These are phyloP conservation scores for Citeromyces siamensis DNA, from an alignment of 1,139 yeast genomes.

Conservation along the genomic window DNA sequence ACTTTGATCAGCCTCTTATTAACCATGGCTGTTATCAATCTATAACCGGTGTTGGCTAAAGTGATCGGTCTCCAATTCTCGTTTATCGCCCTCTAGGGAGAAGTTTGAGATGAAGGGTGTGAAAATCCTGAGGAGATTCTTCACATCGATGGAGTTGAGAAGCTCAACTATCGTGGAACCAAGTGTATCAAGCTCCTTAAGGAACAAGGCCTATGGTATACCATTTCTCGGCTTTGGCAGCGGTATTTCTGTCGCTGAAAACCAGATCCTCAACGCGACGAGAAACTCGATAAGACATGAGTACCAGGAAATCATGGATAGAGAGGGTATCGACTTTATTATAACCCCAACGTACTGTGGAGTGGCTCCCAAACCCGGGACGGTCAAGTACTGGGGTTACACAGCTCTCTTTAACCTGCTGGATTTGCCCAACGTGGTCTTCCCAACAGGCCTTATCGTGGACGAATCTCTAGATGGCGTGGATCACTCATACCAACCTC, in stretches of 20 bases:
- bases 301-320: constrained; percentile 22
- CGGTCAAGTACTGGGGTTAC: constrained; percentile 17
- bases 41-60: too few species aligned
- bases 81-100: too few species aligned
- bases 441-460: constrained; percentile 35
- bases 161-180: too few species aligned
- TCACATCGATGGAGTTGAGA: too few species aligned
- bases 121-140: too few species aligned
- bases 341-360: constrained; percentile 18
- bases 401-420: constrained; percentile 36
- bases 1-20: too few species aligned
- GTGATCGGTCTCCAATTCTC: too few species aligned
- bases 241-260: constrained; percentile 15
- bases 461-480: constrained; percentile 24
- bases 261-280: constrained; percentile 21
- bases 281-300: constrained; percentile 19
- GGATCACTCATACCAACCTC: constrained; percentile 17
- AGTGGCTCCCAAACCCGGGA: constrained; percentile 1
- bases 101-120: too few species aligned
- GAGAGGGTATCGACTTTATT: constrained; percentile 21
- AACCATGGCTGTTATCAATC: too few species aligned
- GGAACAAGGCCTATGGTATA: too few species aligned
- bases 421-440: constrained; percentile 36
- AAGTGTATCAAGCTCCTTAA: too few species aligned
- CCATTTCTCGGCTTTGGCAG: constrained; percentile 17